Conservation (phyloP, 805 yeast genomes). For the Hyphopichia homilentoma region DNA sequence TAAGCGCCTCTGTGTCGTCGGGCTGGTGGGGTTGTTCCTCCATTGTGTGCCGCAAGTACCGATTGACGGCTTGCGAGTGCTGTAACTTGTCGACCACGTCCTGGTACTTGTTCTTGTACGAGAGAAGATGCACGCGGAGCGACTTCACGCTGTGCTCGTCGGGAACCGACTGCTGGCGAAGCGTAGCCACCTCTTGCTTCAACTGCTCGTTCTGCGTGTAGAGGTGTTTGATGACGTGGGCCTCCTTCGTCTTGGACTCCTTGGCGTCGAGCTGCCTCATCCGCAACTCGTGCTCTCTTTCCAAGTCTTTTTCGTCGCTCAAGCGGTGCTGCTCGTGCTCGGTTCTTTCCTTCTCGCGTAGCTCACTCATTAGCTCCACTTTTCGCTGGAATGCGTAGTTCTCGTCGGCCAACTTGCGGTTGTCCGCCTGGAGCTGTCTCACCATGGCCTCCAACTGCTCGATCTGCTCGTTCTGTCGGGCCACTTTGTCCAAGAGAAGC, state of each 20-base stretch:
- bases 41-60: too few species aligned
- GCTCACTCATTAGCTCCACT: conserved; percentile 2
- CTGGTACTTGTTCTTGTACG: conserved; percentile 1
- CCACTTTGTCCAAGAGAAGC: conserved; percentile 6
- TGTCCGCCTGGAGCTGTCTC: conserved; percentile 3
- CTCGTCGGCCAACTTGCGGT: conserved; percentile 3
- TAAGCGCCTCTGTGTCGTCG: too few species aligned
- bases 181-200: too few species aligned
- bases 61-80: conserved; percentile 1
- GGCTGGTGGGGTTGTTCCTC: too few species aligned
- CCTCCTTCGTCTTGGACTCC: too few species aligned
- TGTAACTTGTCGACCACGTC: conserved; percentile 1
- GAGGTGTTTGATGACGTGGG: too few species aligned
- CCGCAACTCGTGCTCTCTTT: too few species aligned
- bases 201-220: too few species aligned
- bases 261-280: too few species aligned
- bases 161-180: too few species aligned
- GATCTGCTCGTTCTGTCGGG: conserved; percentile 5
- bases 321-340: conserved; percentile 1
- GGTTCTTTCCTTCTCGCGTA: conserved; percentile 1
- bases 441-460: conserved; percentile 4
- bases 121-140: not conserved
- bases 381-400: conserved; percentile 2
- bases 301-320: not conserved
- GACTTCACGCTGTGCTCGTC: not conserved